Conservation (phyloP, 495 filamentous ascomycete genomes). For the Penicillium arizonense region DNA sequence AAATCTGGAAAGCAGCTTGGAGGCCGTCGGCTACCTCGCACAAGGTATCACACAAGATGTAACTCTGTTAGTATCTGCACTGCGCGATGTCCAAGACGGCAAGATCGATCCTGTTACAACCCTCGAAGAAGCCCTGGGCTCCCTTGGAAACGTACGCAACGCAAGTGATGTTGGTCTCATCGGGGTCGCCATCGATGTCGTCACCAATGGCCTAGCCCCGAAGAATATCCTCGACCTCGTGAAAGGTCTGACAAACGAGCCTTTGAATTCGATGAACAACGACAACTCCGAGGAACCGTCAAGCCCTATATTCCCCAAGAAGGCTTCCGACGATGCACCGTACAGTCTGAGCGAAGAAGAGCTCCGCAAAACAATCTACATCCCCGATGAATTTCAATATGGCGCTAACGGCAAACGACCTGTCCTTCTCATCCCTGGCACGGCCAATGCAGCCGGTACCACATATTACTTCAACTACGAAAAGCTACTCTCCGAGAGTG, state of each 20-base stretch:
- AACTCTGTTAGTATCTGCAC: background rate
- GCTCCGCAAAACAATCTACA: constrained; percentile 11
- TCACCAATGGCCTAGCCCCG: background rate
- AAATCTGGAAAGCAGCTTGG: background rate
- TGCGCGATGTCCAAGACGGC: background rate
- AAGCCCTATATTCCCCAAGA: constrained; percentile 12
- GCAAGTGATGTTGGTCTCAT: background rate
- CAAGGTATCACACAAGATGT: constrained; percentile 1
- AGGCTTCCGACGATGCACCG: background rate
- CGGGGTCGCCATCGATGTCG: background rate
- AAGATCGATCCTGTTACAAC: constrained; percentile 3
- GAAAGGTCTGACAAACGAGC: background rate
- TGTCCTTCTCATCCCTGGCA: constrained; percentile 11
- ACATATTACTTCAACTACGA: constrained; percentile 9
- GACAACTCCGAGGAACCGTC: constrained; percentile 14
- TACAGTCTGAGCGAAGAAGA: constrained; percentile 3
- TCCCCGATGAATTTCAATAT: constrained; percentile 8
- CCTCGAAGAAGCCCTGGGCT: constrained; percentile 1
- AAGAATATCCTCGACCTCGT: constrained; percentile 5
- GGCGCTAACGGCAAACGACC: constrained; percentile 2
- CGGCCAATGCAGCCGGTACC: constrained; percentile 4
- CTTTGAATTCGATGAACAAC: constrained; percentile 5
- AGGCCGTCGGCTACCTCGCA: background rate
- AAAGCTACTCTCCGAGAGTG: constrained; percentile 3
- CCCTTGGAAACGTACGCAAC: background rate